Base-by-base conservation (phyloP, 1,139 yeast genomes). In the Arxiozyma slooffiae region DNA sequence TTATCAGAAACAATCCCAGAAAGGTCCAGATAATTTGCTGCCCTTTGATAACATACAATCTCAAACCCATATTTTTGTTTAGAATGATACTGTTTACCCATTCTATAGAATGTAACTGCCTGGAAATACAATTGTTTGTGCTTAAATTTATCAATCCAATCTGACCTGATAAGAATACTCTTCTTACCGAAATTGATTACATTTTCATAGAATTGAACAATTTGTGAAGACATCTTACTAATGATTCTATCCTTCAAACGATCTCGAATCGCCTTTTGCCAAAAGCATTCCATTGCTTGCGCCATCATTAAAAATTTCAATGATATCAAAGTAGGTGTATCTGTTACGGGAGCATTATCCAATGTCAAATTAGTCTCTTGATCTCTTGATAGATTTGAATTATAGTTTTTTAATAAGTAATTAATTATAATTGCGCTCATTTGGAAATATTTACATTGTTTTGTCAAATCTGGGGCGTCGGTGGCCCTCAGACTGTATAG, bases 261-360 rank as follows among this genome's bases (percentile, higher is more conserved):
- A n/a, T 75, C 76, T 38, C 70, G 65, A 0, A 78, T 67, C 0
- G 96, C 90, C 60, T 82, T 82, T 48, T 77, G 80, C 96, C 96
- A 89, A 50, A 84, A 80, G 11, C 80, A 74, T 62, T 90, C 97
- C 64, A 89, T 96, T 0, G 96, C 94, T 60, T 88, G 95, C 0
- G 95, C 95, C 41, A 85, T 63, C 78, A 80, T 78, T 22, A 88
- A 58, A n/a, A 53, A 54, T 39, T 71, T 60, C 43, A 81, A 60
- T 2, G 78, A 67, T 7, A 67, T 67, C 16, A 79, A 57, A 0
- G 79, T 72, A n/a, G 70, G 70, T 0, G 55, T 47, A 46, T 76
- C 76, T 16, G 80, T 60, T 44, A 50, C 58, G 50, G 53, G 56
- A 48, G 52, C 67, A 22, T n/a, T 26, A 3, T 37, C n/a, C 4